Base-by-base conservation (phyloP, 176 grass and related monocot species). In the Carex pumila region DNA sequence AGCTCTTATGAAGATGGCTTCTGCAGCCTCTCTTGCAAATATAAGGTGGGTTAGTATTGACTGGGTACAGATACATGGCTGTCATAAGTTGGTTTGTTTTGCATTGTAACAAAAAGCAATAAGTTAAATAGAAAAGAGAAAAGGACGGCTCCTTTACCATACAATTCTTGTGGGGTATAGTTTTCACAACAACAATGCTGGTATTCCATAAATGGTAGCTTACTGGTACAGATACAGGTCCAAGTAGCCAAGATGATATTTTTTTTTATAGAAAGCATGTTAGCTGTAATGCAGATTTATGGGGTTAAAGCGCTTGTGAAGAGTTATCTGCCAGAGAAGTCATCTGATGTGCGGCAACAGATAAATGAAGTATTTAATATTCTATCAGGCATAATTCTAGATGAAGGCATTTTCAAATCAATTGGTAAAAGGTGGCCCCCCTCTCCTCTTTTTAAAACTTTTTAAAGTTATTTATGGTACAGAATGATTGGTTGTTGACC, bases 301-400 rank as follows among this genome's bases (percentile, higher is more conserved):
- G 92, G 91, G 78, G 79, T 98, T 64, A 95, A 98, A 91, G 83
- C 89, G 84, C 82, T 95, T 67, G 88, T 90, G 65, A 98, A 89
- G 89, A 90, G 91, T 87, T 98, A 89, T 81, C 85, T 90, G 77
- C 89, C 95, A 81, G 82, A 76, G 76, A 85, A 83, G 87, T 37
- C 30, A 62, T 78, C 70, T 64, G 83, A 88, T 8, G 18, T 37
- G 3, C 55, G 10, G 58, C 67, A 88, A 82, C 82, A 84, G 86
- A 82, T 90, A 45, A 92, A 89, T 29, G 71, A 83, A 84, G 67
- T 98, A 55, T 90, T 93, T 12, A 75, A 87, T 66, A 91, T 95
- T 80, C 50, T 98, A 45, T 90, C 89, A 57, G 88, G 91, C 89
- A 74, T 90, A 88, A 88, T 94, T 76, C 83, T 80, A 37, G 91